A percentile compares a stretch with the other conserved stretches of the same genome.
Evolutionary conservation across 768 basidiomycete genomes (phyloP).

Genomic region (Podaxis sp.): DNA sequence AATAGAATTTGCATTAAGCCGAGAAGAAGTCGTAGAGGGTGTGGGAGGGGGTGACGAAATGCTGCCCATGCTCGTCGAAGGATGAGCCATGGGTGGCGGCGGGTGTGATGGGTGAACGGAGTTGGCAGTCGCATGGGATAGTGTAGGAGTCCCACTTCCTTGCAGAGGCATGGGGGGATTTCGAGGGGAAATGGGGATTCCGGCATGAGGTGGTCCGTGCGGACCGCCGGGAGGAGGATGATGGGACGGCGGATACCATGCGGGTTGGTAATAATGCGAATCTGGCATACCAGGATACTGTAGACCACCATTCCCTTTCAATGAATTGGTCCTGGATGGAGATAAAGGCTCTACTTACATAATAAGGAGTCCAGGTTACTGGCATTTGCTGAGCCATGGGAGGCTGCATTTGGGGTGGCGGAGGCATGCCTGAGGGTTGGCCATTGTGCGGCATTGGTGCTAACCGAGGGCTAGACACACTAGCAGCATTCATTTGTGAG

Average conservation of each 20-base stretch:
- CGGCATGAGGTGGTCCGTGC: slow-evolving; percentile 42
- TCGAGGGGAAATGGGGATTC: slow-evolving; percentile 68
- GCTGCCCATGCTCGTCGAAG: slow-evolving; percentile 39
- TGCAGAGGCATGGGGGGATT: slow-evolving; percentile 51
- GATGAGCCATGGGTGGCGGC: slow-evolving; percentile 44
- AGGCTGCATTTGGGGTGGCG: slow-evolving; percentile 34
- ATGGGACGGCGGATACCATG: slow-evolving; percentile 46
- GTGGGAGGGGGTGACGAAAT: slow-evolving; percentile 68
- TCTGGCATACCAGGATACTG: slow-evolving; percentile 41
- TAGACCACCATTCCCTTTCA: slow-evolving; percentile 4
- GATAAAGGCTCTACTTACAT: slow-evolving; percentile 39
- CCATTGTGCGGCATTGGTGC: slow-evolving; percentile 52
- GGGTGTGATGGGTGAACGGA: slow-evolving; percentile 41
- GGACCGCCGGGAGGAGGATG: slow-evolving; percentile 45
- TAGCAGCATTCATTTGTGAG: slow-evolving; percentile 31
- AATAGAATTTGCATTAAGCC: slow-evolving; percentile 59
- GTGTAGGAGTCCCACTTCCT: slow-evolving; percentile 64
- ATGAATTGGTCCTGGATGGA: slow-evolving; percentile 9
- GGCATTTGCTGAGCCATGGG: slow-evolving; percentile 38
- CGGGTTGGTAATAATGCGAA: slow-evolving; percentile 38
- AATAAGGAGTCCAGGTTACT: slow-evolving; percentile 44
- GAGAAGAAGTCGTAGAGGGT: slow-evolving; percentile 46
- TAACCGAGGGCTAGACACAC: slow-evolving; percentile 66
- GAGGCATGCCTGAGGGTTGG: slow-evolving; percentile 48
- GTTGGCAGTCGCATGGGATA: slow-evolving; percentile 50